Evolutionary conservation across 768 basidiomycete species (phyloP).

Genomic region (Tremella yokohamensis): DNA sequence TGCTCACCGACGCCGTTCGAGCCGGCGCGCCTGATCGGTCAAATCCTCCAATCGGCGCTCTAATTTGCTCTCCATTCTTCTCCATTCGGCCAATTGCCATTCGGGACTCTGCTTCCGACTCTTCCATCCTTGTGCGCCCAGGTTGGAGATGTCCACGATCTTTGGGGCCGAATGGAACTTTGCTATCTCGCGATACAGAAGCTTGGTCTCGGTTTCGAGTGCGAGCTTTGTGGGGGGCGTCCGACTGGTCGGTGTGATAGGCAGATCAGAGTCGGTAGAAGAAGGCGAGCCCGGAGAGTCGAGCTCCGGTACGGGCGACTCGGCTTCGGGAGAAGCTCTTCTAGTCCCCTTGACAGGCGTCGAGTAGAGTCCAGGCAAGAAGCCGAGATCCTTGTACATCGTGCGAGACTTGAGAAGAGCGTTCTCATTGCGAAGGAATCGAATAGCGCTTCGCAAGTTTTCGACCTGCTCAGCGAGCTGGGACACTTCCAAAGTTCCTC

Average conservation of each 20-base stretch:
- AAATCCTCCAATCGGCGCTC: constrained; percentile 67
- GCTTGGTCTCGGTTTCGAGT: constrained; percentile 74
- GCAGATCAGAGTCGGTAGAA: constrained; percentile 44
- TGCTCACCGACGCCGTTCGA: constrained; percentile 1
- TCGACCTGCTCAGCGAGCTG: constrained; percentile 86
- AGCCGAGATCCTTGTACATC: constrained; percentile 73
- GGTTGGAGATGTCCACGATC: constrained; percentile 75
- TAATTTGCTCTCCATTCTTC: constrained; percentile 60
- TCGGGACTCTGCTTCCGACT: constrained; percentile 76
- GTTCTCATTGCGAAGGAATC: constrained; percentile 91
- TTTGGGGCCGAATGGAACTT: constrained; percentile 74
- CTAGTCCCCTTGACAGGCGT: not conserved
- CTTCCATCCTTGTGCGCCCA: constrained; percentile 63
- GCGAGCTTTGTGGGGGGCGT: constrained; percentile 53
- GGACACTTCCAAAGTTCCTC: constrained; percentile 72
- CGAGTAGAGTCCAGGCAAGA: constrained; percentile 61
- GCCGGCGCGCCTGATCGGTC: constrained; percentile 18
- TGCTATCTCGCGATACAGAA: constrained; percentile 84
- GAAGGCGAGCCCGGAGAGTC: constrained; percentile 62
- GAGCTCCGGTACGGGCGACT: constrained; percentile 22
- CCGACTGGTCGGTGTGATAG: constrained; percentile 5
- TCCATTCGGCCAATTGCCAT: constrained; percentile 72
- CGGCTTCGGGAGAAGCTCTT: constrained; percentile 43
- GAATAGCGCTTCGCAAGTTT: constrained; percentile 80
- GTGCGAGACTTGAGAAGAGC: constrained; percentile 90